Evolutionary conservation across 148 eudicot genomes (phyloP).

Genomic region (Suaeda aralocaspica): DNA sequence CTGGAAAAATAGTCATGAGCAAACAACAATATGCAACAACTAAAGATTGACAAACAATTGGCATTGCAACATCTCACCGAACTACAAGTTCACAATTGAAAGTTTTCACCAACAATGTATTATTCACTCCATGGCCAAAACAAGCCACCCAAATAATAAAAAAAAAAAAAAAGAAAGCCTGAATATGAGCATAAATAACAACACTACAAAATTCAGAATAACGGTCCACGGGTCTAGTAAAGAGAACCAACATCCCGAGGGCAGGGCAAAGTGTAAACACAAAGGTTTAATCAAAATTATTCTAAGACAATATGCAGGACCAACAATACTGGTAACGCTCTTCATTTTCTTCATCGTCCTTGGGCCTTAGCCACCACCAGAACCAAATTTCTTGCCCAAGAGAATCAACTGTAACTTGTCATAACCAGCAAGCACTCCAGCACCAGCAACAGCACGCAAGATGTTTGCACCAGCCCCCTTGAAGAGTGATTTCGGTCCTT

Average conservation of each 20-base stretch:
- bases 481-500: conserved; percentile 56
- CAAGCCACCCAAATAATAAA: conserved; percentile 4
- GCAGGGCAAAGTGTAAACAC: background rate
- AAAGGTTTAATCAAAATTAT: conserved; percentile 10
- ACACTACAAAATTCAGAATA: conserved; percentile 18
- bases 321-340: background rate
- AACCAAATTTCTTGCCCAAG: conserved; percentile 65
- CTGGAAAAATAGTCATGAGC: too few relatives aligned
- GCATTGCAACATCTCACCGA: background rate
- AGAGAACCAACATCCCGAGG: background rate
- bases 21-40: too few relatives aligned
- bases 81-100: background rate
- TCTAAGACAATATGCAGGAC: background rate
- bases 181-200: conserved; percentile 24
- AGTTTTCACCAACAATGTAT: background rate
- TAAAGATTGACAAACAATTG: background rate
- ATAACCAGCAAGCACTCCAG: conserved; percentile 65
- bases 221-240: background rate
- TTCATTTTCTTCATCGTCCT: conserved; percentile 13
- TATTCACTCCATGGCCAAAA: conserved; percentile 13
- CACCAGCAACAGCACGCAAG: conserved; percentile 68
- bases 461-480: conserved; percentile 76
- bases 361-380: conserved; percentile 41
- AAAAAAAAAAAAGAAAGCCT: background rate
- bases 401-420: conserved; percentile 58